These are phyloP conservation scores for Edaphochlamys debaryana DNA, from an alignment of 139 green algal genomes.

Conservation along the genomic window DNA sequence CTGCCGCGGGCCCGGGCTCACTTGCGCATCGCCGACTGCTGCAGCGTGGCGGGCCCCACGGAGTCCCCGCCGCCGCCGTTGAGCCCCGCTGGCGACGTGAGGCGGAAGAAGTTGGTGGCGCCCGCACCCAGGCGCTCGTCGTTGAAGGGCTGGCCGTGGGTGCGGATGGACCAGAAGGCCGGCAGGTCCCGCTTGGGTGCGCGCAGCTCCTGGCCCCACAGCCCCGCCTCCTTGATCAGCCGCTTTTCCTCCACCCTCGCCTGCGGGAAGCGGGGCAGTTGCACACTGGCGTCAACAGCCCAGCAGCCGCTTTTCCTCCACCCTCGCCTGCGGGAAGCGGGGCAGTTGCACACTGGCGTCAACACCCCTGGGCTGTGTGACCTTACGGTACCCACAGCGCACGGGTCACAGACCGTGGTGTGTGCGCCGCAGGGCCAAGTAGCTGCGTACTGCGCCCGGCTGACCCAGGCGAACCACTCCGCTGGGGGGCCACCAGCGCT, in stretches of 20 bases:
- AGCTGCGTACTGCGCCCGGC: too few relatives aligned
- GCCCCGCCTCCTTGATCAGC: slow-evolving; percentile 52
- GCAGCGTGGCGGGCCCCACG: slow-evolving; percentile 54
- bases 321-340: slow-evolving; percentile 46
- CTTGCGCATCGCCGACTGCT: slow-evolving; percentile 52
- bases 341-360: not conserved
- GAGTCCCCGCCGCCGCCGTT: not conserved
- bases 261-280: slow-evolving; percentile 36
- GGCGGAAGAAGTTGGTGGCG: slow-evolving; percentile 50
- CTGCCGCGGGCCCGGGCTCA: not conserved
- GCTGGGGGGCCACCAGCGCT: too few relatives aligned
- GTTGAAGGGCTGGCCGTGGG: slow-evolving; percentile 65
- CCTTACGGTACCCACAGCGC: not conserved
- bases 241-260: slow-evolving; percentile 58
- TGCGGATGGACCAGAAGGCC: slow-evolving; percentile 61
- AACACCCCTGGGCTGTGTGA: too few relatives aligned
- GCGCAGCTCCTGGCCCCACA: slow-evolving; percentile 53
- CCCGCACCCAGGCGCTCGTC: slow-evolving; percentile 49
- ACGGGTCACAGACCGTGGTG: too few relatives aligned
- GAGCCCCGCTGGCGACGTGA: slow-evolving; percentile 33
- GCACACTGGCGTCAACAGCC: too few relatives aligned
- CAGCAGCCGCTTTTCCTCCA: slow-evolving; percentile 59
- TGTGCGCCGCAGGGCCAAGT: too few relatives aligned
- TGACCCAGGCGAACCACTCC: too few relatives aligned
- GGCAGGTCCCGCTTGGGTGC: slow-evolving; percentile 58